Percentiles rank a stretch among this genome's conserved stretches.
These are phyloP conservation scores for Aspergillus sp. DNA, from an alignment of 2,329 filamentous ascomycete species.

Conservation along the genomic window DNA sequence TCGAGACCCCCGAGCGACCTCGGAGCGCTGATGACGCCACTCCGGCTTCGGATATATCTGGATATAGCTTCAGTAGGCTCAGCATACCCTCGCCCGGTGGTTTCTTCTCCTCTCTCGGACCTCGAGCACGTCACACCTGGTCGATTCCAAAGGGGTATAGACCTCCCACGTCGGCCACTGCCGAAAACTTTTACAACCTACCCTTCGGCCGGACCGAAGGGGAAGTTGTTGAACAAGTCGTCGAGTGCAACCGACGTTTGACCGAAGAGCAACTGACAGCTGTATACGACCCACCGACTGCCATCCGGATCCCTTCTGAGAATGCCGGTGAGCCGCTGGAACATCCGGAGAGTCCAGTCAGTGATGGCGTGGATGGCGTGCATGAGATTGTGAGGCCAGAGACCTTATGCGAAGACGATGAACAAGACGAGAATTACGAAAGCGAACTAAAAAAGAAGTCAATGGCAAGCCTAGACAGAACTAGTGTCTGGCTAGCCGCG, in stretches of 20 bases:
- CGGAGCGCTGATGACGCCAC: constrained; percentile 46
- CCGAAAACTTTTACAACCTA: constrained; percentile 84
- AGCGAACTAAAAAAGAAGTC: constrained; percentile 70
- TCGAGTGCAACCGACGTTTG: constrained; percentile 56
- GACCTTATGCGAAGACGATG: constrained; percentile 54
- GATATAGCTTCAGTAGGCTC: constrained; percentile 73
- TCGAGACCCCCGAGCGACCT: constrained; percentile 52
- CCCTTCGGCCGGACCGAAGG: constrained; percentile 64
- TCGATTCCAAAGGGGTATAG: constrained; percentile 59
- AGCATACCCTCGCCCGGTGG: constrained; percentile 89
- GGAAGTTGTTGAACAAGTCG: constrained; percentile 63
- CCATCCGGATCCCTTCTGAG: constrained; percentile 50
- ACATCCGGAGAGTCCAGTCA: constrained; percentile 28
- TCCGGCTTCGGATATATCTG: constrained; percentile 57
- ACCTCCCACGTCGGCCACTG: constrained; percentile 81
- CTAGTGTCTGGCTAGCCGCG: constrained; percentile 79
- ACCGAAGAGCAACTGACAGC: constrained; percentile 35
- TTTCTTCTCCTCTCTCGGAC: constrained; percentile 84
- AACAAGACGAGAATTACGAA: constrained; percentile 74
- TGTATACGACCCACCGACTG: constrained; percentile 35
- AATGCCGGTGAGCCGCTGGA: constrained; percentile 27
- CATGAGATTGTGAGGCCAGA: constrained; percentile 62
- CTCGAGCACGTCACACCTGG: constrained; percentile 78
- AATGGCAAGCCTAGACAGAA: constrained; percentile 76
- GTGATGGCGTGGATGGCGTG: constrained; percentile 24